These are phyloP conservation scores for Candida jianshihensis DNA, from an alignment of 805 yeast species.

Conservation along the genomic window DNA sequence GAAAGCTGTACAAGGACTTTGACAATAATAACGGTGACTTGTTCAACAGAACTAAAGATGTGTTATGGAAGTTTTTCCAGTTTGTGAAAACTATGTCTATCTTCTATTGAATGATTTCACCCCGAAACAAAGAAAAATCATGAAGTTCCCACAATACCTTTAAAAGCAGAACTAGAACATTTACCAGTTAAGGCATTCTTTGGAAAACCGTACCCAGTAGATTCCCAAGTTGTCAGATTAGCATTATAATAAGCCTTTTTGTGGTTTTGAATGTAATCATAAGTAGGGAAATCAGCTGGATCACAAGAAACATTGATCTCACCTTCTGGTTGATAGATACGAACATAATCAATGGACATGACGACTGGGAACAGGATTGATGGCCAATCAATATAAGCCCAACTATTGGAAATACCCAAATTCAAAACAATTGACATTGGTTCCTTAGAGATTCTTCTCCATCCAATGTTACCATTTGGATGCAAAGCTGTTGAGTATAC, in stretches of 20 bases:
- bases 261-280: constrained; percentile 72
- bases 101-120: no score
- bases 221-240: constrained; percentile 69
- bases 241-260: constrained; percentile 57
- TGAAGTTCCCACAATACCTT: no score
- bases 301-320: constrained; percentile 68
- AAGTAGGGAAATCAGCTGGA: constrained; percentile 79
- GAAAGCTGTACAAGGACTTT: no score
- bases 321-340: constrained; percentile 83
- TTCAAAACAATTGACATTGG: constrained; percentile 90
- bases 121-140: no score
- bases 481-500: constrained; percentile 67
- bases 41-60: no score
- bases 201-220: constrained; percentile 69
- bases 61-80: no score
- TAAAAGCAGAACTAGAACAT: constrained; percentile 32
- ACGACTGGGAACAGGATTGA: constrained; percentile 69
- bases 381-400: constrained; percentile 94
- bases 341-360: constrained; percentile 75
- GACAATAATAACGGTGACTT: no score
- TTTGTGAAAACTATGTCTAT: no score
- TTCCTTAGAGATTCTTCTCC: constrained; percentile 78
- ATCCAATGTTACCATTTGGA: constrained; percentile 85
- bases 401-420: constrained; percentile 82
- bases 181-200: constrained; percentile 51